Base-by-base conservation (phyloP, 2,329 filamentous ascomycete species). In the Chaetoscypha palmicola region DNA sequence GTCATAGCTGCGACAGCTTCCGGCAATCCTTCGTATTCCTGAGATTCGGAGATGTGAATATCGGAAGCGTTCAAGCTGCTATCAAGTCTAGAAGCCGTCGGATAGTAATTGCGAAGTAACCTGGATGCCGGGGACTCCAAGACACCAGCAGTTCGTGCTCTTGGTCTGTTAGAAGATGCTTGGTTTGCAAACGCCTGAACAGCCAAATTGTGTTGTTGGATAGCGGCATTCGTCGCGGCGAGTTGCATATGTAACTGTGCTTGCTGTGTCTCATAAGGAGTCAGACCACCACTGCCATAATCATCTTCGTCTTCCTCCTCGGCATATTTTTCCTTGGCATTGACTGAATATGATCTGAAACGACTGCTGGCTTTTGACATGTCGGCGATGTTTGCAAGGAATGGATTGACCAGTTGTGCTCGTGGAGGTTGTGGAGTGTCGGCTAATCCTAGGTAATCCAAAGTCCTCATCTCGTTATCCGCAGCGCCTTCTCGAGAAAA, bases 341-440 rank as follows among this genome's bases (percentile, higher is more conserved):
- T 98, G 53, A 98, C 92, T 1, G 92, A 98, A 65, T 96, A 97
- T 1, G 92, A 98, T 36, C 92, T 81, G 72, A 97, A 94, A 41
- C 92, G 81, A 63, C 86, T 97, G 34, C 83, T 75, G 56, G 86
- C 85, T 61, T 79, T 85, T 52, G 82, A 83, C 53, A 87, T 76
- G 61, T 86, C 83, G 49, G 82, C 81, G 31, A 91, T 70, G 58
- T 85, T 85, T 34, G 83, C 81, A 24, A 91, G 72, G 52, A 88
- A 84, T 2, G 85, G 82, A 7, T 86, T 81, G 32, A 71, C 81
- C 50, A 94, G 70, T 50, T 82, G 83, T 38, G 86, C 83, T 50
- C 82, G 78, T 48, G 79, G 72, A 41, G 86, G 83, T 61, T 94
- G 88, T 16, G 92, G 91, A 12, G 89, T 94, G 64, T 97, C 92